Base-by-base conservation (phyloP, 2,329 filamentous ascomycete genomes). In the Plectosphaerella plurivora region DNA sequence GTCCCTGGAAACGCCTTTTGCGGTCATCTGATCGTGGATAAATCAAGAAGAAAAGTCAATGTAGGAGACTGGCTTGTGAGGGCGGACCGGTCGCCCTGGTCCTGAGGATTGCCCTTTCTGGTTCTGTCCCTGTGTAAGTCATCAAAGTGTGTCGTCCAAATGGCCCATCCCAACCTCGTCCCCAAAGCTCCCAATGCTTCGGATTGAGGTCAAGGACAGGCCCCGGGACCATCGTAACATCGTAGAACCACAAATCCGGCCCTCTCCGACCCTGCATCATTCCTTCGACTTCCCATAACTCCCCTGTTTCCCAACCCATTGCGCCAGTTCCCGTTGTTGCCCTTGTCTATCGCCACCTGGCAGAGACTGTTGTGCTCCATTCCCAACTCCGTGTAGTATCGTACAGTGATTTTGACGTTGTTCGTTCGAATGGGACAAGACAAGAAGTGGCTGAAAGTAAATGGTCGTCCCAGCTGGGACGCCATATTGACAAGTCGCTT, bases 341-440 rank as follows among this genome's bases (percentile, higher is more conserved):
- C 49, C 51, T 47, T 35, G 47, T 51, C 14, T 53, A 44, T 18
- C 41, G 56, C 56, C 54, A 53, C 49, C 49, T 57, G 56, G 55
- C 56, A 51, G 45, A 50, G 33, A 55, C 52, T 53, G 39, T 39
- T 53, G 47, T 51, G 48, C 54, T 50, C 54, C 52, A 18, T 47
- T 39, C 50, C 52, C 49, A 57, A 57, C 54, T 56, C 54, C 55
- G 47, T 49, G 46, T 50, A 45, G 50, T 56, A 52, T 55, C 55
- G 51, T 57, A 57, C 55, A 57, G 54, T 33, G 28, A 33, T 33
- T 33, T 33, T 33, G 49, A 53, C 25, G 51, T 45, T 46, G 49
- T 39, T 24, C 15, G 44, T 50, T 53, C 15, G n/a, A 16, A 24
- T 48, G 51, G 45, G 5, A 50, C 28, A 41, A 16, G 47, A 48